phyloP scores from a whole-genome alignment of 352 stramenopile genomes.

The Globisporangium paroecandrum region DNA sequence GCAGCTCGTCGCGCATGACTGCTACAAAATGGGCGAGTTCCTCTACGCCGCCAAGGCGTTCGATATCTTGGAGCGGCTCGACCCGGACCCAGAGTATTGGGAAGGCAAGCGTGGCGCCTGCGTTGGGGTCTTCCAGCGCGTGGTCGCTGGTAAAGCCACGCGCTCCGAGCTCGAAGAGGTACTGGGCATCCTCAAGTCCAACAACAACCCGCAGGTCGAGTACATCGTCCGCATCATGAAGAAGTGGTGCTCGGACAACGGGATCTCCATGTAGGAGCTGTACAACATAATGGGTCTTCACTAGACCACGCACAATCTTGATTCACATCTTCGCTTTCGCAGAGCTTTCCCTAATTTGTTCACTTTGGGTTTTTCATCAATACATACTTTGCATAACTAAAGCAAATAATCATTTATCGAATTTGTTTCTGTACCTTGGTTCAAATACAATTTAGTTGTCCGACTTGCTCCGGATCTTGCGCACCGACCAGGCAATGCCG shows the following conservation, averaged over 20 bases:
- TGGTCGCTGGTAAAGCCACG: constrained; percentile 89
- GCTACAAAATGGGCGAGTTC: constrained; percentile 96
- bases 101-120: constrained; percentile 95
- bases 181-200: constrained; percentile 91
- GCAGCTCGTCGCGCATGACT: constrained; percentile 96
- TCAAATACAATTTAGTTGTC: constrained; percentile 15
- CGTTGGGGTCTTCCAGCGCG: constrained; percentile 93
- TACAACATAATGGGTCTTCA: background rate
- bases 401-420: background rate
- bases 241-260: constrained; percentile 92
- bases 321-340: constrained; percentile 1
- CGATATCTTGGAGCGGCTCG: constrained; percentile 91
- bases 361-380: constrained; percentile 1
- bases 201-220: constrained; percentile 94
- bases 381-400: background rate
- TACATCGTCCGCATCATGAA: constrained; percentile 96
- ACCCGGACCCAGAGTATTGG: constrained; percentile 95
- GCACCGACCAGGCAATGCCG: constrained; percentile 53
- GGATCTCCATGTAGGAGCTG: constrained; percentile 60
- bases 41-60: constrained; percentile 94
- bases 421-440: background rate
- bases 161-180: constrained; percentile 90
- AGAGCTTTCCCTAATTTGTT: background rate
- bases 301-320: background rate
- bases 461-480: constrained; percentile 41